Evolutionary conservation across 225 moss, liverwort and hornwort genomes (phyloP).

Genomic region (Antitrichia curtipendula): DNA sequence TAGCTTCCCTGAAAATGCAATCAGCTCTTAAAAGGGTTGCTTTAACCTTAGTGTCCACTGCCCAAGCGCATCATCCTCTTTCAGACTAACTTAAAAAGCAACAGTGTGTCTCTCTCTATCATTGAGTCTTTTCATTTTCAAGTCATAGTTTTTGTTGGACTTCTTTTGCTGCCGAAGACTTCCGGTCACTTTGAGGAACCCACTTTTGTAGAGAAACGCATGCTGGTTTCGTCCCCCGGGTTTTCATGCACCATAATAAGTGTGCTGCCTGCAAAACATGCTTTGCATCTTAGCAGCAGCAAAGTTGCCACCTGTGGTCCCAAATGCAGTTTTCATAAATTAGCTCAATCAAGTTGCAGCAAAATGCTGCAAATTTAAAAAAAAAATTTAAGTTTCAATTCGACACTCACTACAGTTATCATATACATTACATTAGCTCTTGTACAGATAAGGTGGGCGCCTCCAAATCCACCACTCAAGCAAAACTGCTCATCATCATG

Average conservation of each 20-base stretch:
- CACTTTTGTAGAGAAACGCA: neutral
- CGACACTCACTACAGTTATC: too few species aligned
- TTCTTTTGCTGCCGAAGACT: neutral
- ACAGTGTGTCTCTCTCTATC: neutral
- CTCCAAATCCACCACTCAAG: fast-evolving
- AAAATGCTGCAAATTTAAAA: too few species aligned
- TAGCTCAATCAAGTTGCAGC: too few species aligned
- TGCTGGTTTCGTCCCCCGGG: too few species aligned
- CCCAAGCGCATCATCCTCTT: neutral
- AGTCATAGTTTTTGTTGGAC: neutral
- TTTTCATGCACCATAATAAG: neutral
- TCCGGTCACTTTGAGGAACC: neutral
- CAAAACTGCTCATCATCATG: neutral
- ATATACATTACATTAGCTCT: neutral
- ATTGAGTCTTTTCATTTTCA: neutral
- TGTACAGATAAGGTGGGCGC: neutral
- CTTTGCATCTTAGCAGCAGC: neutral
- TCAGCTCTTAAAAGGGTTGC: too few species aligned
- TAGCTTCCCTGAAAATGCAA: too few species aligned
- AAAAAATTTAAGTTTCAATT: neutral
- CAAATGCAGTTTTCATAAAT: too few species aligned
- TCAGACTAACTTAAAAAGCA: neutral
- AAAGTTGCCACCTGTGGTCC: neutral
- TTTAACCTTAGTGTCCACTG: too few species aligned
- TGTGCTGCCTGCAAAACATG: neutral